A percentile compares a stretch with the other conserved stretches of the same genome.
Conservation (phyloP, 176 grass and related monocot species). For the Carex scoparia region DNA sequence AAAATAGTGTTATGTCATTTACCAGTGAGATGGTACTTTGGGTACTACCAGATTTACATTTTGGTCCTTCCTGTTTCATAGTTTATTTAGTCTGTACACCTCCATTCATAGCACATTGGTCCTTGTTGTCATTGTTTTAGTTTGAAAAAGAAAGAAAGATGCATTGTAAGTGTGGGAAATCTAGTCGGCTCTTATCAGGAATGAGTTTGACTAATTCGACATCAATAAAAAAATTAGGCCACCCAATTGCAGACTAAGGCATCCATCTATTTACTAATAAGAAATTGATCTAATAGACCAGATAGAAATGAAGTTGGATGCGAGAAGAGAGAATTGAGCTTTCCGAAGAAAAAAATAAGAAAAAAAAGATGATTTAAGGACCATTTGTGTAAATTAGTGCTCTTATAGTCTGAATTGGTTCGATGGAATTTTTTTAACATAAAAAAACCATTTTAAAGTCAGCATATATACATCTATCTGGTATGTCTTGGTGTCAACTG, state of each 20-base stretch:
- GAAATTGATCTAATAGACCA: background rate
- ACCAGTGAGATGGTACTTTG: background rate
- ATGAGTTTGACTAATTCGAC: background rate
- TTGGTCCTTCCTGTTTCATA: background rate
- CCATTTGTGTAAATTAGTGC: background rate
- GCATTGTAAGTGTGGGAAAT: background rate
- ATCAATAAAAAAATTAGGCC: background rate
- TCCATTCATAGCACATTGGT: background rate
- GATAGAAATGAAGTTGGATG: background rate
- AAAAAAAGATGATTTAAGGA: background rate
- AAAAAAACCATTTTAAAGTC: background rate
- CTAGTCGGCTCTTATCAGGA: background rate
- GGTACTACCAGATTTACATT: background rate
- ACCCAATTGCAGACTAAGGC: background rate
- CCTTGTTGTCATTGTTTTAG: background rate
- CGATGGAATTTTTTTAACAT: background rate
- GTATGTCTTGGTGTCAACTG: background rate
- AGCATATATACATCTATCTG: background rate
- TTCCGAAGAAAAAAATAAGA: background rate
- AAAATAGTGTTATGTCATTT: background rate
- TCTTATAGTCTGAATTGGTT: background rate
- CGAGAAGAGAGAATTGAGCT: background rate
- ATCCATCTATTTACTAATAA: background rate
- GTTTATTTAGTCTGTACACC: background rate
- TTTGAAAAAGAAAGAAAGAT: background rate